Conservation (phyloP, 163 green algal genomes). For the Scenedesmus sp. region DNA sequence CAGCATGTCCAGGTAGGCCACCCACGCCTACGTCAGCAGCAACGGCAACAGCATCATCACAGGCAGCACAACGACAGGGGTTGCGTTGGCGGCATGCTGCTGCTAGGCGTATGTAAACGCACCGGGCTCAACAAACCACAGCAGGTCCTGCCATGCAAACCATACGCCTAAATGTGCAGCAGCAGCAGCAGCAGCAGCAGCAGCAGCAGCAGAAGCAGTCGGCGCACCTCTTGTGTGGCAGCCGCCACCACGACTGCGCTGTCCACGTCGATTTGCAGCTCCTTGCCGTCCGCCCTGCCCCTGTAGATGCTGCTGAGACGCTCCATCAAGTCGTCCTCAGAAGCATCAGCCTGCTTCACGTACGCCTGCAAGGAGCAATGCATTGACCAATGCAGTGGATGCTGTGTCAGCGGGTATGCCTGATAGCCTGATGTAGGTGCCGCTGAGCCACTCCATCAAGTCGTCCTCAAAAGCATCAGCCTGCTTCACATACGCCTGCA, state of each 20-base stretch:
- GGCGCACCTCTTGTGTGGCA: not conserved
- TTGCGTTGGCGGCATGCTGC: too few relatives aligned
- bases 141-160: too few relatives aligned
- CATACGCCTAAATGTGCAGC: too few relatives aligned
- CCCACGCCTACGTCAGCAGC: too few relatives aligned
- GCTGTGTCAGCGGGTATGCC: too few relatives aligned
- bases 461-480: slow-evolving; percentile 63
- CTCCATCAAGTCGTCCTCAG: slow-evolving; percentile 70
- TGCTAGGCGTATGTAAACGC: too few relatives aligned
- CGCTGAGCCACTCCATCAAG: slow-evolving; percentile 60
- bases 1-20: too few relatives aligned
- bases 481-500: not conserved
- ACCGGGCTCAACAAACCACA: too few relatives aligned
- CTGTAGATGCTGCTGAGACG: slow-evolving; percentile 63
- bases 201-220: not conserved
- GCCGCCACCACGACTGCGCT: not conserved
- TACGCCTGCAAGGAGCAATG: slow-evolving; percentile 13
- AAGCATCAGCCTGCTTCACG: slow-evolving; percentile 1
- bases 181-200: not conserved
- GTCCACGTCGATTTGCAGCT: slow-evolving; percentile 50
- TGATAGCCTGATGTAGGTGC: slow-evolving; percentile 49
- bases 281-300: slow-evolving; percentile 53
- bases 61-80: too few relatives aligned
- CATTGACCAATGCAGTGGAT: not conserved
- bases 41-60: too few relatives aligned